These are phyloP conservation scores for Murraya paniculata DNA, from an alignment of 345 rosid species.

Conservation along the genomic window DNA sequence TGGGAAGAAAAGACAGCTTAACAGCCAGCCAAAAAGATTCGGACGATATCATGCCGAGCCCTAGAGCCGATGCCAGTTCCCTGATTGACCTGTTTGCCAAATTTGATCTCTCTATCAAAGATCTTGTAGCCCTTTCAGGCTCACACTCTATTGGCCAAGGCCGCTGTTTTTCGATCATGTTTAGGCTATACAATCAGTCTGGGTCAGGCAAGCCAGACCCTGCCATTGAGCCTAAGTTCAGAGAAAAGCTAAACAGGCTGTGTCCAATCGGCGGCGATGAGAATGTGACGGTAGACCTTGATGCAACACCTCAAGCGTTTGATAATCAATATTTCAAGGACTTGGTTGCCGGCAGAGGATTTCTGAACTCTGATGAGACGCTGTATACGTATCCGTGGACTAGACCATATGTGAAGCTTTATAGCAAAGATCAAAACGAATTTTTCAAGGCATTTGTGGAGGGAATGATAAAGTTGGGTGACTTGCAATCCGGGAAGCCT, in stretches of 20 bases:
- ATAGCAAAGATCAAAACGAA: slow-evolving; percentile 43
- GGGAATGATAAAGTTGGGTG: slow-evolving; percentile 90
- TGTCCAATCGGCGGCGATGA: slow-evolving; percentile 74
- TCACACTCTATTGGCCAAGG: slow-evolving; percentile 90
- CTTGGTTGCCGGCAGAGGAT: slow-evolving; percentile 78
- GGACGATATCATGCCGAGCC: slow-evolving; percentile 76
- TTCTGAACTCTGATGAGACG: slow-evolving; percentile 87
- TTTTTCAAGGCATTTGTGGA: slow-evolving; percentile 67
- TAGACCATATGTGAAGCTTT: slow-evolving; percentile 47
- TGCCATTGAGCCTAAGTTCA: slow-evolving; percentile 48
- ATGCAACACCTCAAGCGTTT: slow-evolving; percentile 61
- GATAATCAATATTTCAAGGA: slow-evolving; percentile 86
- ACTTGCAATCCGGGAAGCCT: slow-evolving; percentile 60
- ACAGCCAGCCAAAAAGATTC: slow-evolving; percentile 78
- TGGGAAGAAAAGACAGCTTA: slow-evolving; percentile 80
- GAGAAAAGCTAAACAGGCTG: slow-evolving; percentile 52
- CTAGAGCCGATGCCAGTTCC: slow-evolving; percentile 67
- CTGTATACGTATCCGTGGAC: slow-evolving; percentile 55
- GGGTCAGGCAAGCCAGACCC: slow-evolving; percentile 73
- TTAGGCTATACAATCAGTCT: slow-evolving; percentile 89
- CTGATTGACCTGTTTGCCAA: slow-evolving; percentile 57
- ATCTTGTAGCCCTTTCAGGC: slow-evolving; percentile 92
- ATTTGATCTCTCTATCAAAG: slow-evolving; percentile 68
- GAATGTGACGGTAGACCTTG: slow-evolving; percentile 66
- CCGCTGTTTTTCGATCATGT: slow-evolving; percentile 83